A percentile compares a stretch with the other conserved stretches of the same genome.
Conservation (phyloP, 73 alveolate species). For the Paraurostyla sp. region DNA sequence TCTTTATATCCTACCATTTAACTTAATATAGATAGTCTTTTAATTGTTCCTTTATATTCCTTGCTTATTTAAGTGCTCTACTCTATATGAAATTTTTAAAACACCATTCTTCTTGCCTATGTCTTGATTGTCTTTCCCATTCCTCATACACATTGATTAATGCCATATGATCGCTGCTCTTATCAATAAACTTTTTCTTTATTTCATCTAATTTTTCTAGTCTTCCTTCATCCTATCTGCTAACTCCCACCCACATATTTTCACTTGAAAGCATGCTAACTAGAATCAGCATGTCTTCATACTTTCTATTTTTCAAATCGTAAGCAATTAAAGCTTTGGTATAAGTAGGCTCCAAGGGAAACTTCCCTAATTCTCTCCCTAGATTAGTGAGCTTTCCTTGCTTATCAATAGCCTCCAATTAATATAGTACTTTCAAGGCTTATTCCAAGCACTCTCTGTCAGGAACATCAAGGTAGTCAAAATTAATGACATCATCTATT, state of each 20-base stretch:
- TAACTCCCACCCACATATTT: conserved; percentile 87
- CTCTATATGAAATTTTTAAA: conserved; percentile 51
- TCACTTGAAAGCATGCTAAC: conserved; percentile 93
- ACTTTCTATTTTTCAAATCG: conserved; percentile 1
- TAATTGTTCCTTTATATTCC: conserved; percentile 61
- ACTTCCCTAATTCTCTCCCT: conserved; percentile 89
- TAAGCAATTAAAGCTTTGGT: conserved; percentile 86
- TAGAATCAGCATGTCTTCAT: conserved; percentile 65
- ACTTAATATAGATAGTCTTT: conserved; percentile 28
- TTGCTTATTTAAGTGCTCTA: conserved; percentile 68
- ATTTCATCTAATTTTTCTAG: conserved; percentile 48
- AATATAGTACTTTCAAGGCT: conserved; percentile 87
- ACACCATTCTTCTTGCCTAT: conserved; percentile 69
- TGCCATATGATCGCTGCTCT: conserved; percentile 55
- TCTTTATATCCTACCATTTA: conserved; percentile 23
- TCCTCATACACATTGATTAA: conserved; percentile 58
- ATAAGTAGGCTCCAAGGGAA: conserved; percentile 95
- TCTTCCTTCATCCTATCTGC: conserved; percentile 79
- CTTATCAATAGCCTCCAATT: conserved; percentile 90
- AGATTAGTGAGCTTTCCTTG: conserved; percentile 85
- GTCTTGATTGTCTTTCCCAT: background rate
- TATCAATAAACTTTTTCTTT: conserved; percentile 38
- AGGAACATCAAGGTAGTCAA: conserved; percentile 95
- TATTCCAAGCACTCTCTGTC: conserved; percentile 78
- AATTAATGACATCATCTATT: conserved; percentile 90